Evolutionary conservation across 2,329 filamentous ascomycete species (phyloP).

Genomic region (Phaeosphaeria sp.): DNA sequence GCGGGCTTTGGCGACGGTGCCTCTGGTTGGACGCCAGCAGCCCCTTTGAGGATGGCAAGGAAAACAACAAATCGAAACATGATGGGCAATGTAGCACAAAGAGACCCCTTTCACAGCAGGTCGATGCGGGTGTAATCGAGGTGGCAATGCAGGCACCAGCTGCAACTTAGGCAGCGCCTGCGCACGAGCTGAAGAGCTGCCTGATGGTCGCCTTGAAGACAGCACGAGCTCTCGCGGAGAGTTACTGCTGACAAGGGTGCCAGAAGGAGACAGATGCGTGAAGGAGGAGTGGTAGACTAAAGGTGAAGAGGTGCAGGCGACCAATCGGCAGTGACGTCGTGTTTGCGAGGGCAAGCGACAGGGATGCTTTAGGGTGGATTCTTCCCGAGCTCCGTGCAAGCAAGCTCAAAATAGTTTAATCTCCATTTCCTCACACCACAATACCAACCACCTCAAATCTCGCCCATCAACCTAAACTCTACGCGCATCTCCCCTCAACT

Average conservation of each 20-base stretch:
- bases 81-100: conserved; percentile 5
- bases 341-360: conserved; percentile 11
- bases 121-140: conserved; percentile 4
- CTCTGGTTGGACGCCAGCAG: conserved; percentile 71
- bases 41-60: conserved; percentile 50
- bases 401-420: conserved; percentile 11
- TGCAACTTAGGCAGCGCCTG: background rate
- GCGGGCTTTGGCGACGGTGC: conserved; percentile 79
- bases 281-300: background rate
- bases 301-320: background rate
- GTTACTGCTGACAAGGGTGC: background rate
- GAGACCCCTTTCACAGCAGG: background rate
- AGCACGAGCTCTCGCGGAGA: background rate
- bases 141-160: conserved; percentile 26
- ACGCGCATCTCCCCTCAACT: conserved; percentile 21
- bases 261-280: background rate
- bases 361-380: conserved; percentile 2
- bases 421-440: conserved; percentile 34
- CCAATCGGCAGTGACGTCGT: conserved; percentile 23
- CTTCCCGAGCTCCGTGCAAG: conserved; percentile 9
- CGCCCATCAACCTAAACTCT: conserved; percentile 14
- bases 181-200: conserved; percentile 7
- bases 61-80: conserved; percentile 26
- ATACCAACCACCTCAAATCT: conserved; percentile 32
- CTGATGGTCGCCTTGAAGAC: background rate